Evolutionary conservation across 495 filamentous ascomycete species (phyloP), one percentile per base, ranked within the genome.

Genomic region (Penicillium malachiteum): DNA sequence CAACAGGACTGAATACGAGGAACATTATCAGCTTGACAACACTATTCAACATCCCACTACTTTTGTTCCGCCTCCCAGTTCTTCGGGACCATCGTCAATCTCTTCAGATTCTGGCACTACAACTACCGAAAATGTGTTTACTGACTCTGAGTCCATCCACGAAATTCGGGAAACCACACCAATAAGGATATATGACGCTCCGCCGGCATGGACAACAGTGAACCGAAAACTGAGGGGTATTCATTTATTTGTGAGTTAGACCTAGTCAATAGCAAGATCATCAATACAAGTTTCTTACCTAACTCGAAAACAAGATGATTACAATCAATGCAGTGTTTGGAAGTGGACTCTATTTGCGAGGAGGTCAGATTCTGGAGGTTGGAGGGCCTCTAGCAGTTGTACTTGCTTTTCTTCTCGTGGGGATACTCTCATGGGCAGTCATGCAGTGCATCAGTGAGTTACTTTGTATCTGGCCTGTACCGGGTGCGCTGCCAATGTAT

Each of bases 401-500:
- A 4, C 49, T 83, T n/a, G 62, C 76, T 1, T 77, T 73, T 41
- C 41, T 72, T 14, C 40, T 73, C 0, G 69, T 79, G 13, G 79
- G 79, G 2, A 59, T 75, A 11, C 59, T 75, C 48, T 57, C 55
- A 42, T 77, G 60, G 68, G 47, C 64, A 21, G 74, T 81, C 0
- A 81, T 79, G 73, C 71, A 75, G 49, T 76, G 77, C 33, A 67
- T 83, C 17, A 68, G 68, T 10, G 79, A 81, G 55, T 71, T 83
- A 68, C 66, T 77, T 3, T 70, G 70, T n/a, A 64, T 78, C 26
- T 77, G 76, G 70, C 80, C 79, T 0, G 71, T 81, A 5, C 68
- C 78, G 0, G 74, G 74, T 37, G 77, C 77, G 1, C 40, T 81
- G 12, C 67, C 71, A 6, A 70, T 76, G 34, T 81, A 73, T 55